Evolutionary conservation across 202 grass and related monocot species (phyloP), one percentile per base, ranked within the genome.

Genomic region (Cymbopogon flexuosus): DNA sequence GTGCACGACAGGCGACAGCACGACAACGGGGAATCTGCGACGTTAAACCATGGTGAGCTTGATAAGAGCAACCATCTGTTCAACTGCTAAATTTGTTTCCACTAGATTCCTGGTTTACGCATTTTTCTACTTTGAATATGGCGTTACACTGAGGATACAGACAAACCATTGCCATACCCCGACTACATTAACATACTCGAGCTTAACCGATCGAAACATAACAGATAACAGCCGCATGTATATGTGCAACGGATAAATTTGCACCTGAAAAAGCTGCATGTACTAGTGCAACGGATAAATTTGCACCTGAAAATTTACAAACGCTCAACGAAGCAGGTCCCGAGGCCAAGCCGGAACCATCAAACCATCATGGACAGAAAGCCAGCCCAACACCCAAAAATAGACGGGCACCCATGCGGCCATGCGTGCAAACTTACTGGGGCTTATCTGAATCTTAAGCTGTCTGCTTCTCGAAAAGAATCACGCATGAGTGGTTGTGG

Each of bases 401-500:
- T 47, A 70, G 23, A 70, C 2, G 41, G 29, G 64, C 19, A 18
- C 64, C 13, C 10, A 86, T 59, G 36, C 18, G n/a, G 58, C 13
- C 10, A 86, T 59, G 36, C 18, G n/a, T n/a, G 78, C 31, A 9
- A 39, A 77, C 0, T 64, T 71, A 65, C 30, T 79, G 35, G 61
- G 61, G 41, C 31, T 76, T 62, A 65, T 73, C 83, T 86, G 33
- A 77, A 23, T 29, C 41, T 79, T 27, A 36, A 79, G 13, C 45
- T 68, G 45, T 56, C 78, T 36, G 41, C 14, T 76, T 79, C 79
- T 43, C 65, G 72, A 3, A 33, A 33, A 4, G 57, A 75, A 21
- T 93, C 96, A 22, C 87, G 87, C 65, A 85, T 88, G 35, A 99
- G 93, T 46, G 83, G 57, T 33, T 96, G 87, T 5, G 88, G 82